Percentiles rank a stretch among this genome's conserved stretches.
These are phyloP conservation scores for Ophiocordyceps robertsii DNA, from an alignment of 2,329 filamentous ascomycete genomes.

Conservation along the genomic window DNA sequence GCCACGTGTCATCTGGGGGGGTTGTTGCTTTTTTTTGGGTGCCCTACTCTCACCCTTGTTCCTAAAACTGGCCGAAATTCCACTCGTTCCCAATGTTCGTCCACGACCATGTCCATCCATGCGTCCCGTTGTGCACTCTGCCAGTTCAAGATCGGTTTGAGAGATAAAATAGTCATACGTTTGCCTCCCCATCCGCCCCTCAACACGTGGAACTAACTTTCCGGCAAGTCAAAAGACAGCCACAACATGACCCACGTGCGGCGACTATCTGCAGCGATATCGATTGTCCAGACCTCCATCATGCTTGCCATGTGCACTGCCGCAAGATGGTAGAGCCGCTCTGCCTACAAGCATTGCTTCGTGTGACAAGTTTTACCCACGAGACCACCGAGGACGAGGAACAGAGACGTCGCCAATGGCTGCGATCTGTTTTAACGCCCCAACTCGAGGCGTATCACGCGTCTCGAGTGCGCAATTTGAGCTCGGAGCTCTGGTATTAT, in stretches of 20 bases:
- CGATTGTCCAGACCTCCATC: not conserved
- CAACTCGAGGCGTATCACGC: not conserved
- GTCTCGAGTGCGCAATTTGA: not conserved
- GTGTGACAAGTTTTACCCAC: not conserved
- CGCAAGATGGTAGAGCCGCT: not conserved
- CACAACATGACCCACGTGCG: not conserved
- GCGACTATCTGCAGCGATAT: not conserved
- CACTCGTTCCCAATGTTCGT: not conserved
- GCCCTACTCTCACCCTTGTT: not conserved
- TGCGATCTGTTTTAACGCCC: not conserved
- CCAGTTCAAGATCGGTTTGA: not conserved
- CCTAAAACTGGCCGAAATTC: no score
- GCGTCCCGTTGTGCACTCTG: not conserved
- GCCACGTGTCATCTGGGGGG: not conserved
- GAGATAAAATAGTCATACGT: not conserved
- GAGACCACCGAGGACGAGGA: not conserved
- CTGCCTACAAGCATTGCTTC: not conserved
- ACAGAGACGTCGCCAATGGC: constrained; percentile 1
- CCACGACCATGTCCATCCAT: not conserved
- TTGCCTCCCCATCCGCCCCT: not conserved
- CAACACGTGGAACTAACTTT: not conserved
- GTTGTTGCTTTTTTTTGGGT: no score
- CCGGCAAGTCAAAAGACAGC: not conserved
- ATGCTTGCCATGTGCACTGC: not conserved
- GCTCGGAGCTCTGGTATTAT: not conserved